Conservation (phyloP, 805 yeast genomes). For the Saturnispora quitensis region DNA sequence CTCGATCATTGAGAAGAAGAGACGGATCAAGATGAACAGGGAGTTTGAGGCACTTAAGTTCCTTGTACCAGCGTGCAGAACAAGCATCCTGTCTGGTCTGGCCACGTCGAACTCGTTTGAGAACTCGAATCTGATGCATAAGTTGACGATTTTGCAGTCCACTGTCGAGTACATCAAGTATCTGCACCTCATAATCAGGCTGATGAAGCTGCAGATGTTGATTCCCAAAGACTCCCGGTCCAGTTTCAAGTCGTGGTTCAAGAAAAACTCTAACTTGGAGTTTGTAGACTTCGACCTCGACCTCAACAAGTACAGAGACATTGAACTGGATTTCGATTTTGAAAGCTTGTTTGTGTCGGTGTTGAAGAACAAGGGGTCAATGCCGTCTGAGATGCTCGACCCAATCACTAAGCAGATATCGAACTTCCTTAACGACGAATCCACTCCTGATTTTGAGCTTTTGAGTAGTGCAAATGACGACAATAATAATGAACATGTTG, state of each 20-base stretch:
- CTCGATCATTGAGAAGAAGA: conserved; percentile 69
- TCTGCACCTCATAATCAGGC: conserved; percentile 48
- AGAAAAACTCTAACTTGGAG: conserved; percentile 31
- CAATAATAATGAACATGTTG: neutral
- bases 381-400: conserved; percentile 18
- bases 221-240: conserved; percentile 18
- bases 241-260: conserved; percentile 22
- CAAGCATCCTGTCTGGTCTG: conserved; percentile 28
- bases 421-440: conserved; percentile 5
- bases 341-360: conserved; percentile 27
- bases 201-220: conserved; percentile 39
- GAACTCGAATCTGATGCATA: conserved; percentile 45
- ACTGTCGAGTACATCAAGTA: conserved; percentile 73
- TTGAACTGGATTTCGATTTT: conserved; percentile 48
- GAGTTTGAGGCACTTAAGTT: conserved; percentile 76
- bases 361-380: conserved; percentile 23
- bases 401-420: conserved; percentile 20
- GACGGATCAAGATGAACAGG: conserved; percentile 70
- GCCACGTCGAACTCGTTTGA: conserved; percentile 23
- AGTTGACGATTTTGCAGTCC: conserved; percentile 71
- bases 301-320: conserved; percentile 49
- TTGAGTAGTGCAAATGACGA: neutral
- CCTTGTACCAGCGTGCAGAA: conserved; percentile 70
- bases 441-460: neutral
- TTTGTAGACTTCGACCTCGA: conserved; percentile 50